A percentile compares a stretch with the other conserved stretches of the same genome.
Conservation (phyloP, 371 early-diverging fungal species). For the Coemansia sp. region DNA sequence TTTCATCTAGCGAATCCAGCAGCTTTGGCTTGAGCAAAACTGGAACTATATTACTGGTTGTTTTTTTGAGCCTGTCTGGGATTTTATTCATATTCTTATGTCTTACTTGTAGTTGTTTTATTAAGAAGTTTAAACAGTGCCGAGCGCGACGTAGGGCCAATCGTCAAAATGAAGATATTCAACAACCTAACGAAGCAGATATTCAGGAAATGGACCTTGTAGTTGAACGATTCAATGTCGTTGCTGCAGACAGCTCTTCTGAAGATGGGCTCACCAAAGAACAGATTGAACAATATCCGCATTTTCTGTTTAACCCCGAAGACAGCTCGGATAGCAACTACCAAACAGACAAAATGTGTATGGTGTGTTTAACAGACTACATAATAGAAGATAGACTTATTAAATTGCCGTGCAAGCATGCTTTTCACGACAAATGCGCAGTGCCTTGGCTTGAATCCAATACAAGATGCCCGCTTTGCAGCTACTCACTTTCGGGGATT, state of each 20-base stretch:
- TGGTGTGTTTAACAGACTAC: conserved; percentile 66
- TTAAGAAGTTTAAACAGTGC: no score
- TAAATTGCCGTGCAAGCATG: conserved; percentile 63
- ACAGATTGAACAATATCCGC: neutral
- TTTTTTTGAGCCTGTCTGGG: no score
- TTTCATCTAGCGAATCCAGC: neutral
- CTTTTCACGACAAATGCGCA: conserved; percentile 65
- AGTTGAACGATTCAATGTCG: neutral
- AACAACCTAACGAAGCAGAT: neutral
- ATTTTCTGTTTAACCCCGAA: neutral
- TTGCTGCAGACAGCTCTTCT: neutral
- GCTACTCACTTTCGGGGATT: neutral
- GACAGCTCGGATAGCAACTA: neutral
- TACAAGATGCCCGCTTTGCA: conserved; percentile 62
- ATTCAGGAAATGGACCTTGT: no score
- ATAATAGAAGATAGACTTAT: conserved; percentile 56
- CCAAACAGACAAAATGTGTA: conserved; percentile 47
- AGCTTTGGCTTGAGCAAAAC: neutral
- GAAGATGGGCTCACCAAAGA: neutral
- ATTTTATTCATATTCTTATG: no score
- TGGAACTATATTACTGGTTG: neutral
- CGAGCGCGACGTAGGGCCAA: no score
- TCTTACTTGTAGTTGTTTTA: no score
- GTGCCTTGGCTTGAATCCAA: conserved; percentile 61
- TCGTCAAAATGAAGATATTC: neutral